Conservation (phyloP, 768 basidiomycete genomes). For the Mycena venus region DNA sequence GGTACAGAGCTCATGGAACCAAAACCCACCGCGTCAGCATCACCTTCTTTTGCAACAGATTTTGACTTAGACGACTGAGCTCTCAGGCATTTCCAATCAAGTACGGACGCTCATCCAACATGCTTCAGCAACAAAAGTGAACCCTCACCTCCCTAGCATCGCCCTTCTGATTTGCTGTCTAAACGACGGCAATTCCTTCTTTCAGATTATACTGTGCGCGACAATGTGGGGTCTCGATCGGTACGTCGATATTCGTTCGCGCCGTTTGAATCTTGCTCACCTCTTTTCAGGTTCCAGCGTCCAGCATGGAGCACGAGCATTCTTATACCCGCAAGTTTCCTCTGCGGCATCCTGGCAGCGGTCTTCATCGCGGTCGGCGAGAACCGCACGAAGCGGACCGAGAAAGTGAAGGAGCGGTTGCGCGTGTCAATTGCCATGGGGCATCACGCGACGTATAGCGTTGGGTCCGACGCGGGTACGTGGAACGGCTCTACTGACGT, state of each 20-base stretch:
- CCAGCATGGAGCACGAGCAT: slow-evolving; percentile 77
- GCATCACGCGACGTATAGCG: slow-evolving; percentile 30
- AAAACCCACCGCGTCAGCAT: slow-evolving; percentile 78
- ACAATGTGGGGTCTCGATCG: slow-evolving; percentile 87
- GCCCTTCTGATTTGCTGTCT: slow-evolving; percentile 82
- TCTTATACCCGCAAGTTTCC: slow-evolving; percentile 80
- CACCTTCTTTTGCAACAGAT: neutral
- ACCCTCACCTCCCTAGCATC: slow-evolving; percentile 52
- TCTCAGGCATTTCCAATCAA: slow-evolving; percentile 77
- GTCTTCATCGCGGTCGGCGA: slow-evolving; percentile 83
- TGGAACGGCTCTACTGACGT: neutral
- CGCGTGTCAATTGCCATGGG: slow-evolving; percentile 58
- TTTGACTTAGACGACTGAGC: no score
- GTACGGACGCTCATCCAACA: slow-evolving; percentile 43
- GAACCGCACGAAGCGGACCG: slow-evolving; percentile 74
- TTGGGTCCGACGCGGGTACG: neutral
- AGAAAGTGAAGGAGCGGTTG: slow-evolving; percentile 73
- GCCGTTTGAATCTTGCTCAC: neutral
- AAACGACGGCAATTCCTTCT: slow-evolving; percentile 84
- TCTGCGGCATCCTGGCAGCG: slow-evolving; percentile 82
- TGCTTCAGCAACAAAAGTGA: neutral
- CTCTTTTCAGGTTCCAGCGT: slow-evolving; percentile 63
- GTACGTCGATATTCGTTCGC: slow-evolving; percentile 43
- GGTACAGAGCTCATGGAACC: slow-evolving; percentile 90
- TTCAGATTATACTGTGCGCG: slow-evolving; percentile 83